These are phyloP conservation scores for Candida xyloterini DNA, from an alignment of 805 yeast genomes.

Conservation along the genomic window DNA sequence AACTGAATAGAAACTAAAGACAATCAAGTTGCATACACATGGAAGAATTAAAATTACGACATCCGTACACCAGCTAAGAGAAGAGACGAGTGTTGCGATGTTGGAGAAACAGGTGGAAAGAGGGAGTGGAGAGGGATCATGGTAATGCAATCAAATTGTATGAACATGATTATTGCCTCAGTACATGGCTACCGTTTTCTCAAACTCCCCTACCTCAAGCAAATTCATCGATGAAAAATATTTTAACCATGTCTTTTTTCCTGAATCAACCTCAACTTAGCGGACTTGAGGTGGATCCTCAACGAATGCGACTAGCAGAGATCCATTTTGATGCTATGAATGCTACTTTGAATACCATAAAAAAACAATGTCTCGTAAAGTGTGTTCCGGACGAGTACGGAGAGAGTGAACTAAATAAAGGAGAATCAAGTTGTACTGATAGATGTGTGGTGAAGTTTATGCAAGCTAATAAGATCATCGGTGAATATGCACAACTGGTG, in stretches of 20 bases:
- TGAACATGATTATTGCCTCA: too few relatives aligned
- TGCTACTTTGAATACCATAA: conserved; percentile 45
- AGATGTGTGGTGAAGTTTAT: conserved; percentile 85
- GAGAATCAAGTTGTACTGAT: conserved; percentile 79
- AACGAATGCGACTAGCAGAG: conserved; percentile 59
- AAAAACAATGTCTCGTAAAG: conserved; percentile 63
- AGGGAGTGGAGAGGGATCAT: too few relatives aligned
- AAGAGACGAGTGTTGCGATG: not conserved
- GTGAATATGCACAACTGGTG: conserved; percentile 45
- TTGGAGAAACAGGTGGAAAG: not conserved
- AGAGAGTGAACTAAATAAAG: conserved; percentile 80
- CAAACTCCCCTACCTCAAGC: too few relatives aligned
- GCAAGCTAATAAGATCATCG: conserved; percentile 63
- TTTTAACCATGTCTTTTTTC: conserved; percentile 58
- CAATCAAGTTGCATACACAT: too few relatives aligned
- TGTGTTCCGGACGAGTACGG: conserved; percentile 86
- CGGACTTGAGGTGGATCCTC: conserved; percentile 53
- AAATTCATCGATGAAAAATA: conserved; percentile 5
- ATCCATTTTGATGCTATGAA: conserved; percentile 67
- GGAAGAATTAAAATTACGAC: not conserved
- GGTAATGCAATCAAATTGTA: too few relatives aligned
- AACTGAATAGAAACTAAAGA: not conserved
- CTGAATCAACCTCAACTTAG: conserved; percentile 42
- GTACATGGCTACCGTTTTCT: too few relatives aligned
- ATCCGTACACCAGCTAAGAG: conserved; percentile 2